phyloP scores from a whole-genome alignment of 805 yeast genomes.

The Allodekkera sacchari region DNA sequence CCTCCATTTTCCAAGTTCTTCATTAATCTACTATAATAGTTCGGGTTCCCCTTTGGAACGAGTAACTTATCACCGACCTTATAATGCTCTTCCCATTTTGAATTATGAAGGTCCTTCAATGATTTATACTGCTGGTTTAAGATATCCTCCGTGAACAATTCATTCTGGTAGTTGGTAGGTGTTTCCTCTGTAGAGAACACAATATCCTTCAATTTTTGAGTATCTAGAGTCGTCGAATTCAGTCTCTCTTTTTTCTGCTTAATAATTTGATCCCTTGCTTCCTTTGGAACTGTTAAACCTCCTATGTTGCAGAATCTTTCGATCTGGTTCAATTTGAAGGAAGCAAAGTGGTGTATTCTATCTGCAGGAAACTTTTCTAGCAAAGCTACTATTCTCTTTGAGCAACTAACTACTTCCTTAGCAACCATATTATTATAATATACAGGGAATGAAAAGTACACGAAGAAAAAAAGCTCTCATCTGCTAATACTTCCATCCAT shows the following conservation, averaged over 20 bases:
- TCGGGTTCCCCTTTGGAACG: slow-evolving; percentile 79
- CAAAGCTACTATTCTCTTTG: slow-evolving; percentile 47
- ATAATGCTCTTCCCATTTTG: slow-evolving; percentile 58
- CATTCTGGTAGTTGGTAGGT: slow-evolving; percentile 35
- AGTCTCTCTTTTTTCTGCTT: slow-evolving; percentile 26
- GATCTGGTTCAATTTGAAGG: slow-evolving; percentile 61
- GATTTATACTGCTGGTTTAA: slow-evolving; percentile 49
- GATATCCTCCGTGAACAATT: slow-evolving; percentile 39
- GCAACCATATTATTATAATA: not conserved
- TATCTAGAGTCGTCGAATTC: slow-evolving; percentile 11
- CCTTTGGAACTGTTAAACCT: slow-evolving; percentile 32
- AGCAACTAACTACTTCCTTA: slow-evolving; percentile 14
- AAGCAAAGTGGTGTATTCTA: slow-evolving; percentile 56
- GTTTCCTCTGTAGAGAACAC: slow-evolving; percentile 27
- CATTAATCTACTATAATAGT: slow-evolving; percentile 63
- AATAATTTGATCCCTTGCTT: slow-evolving; percentile 24
- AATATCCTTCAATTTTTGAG: slow-evolving; percentile 31
- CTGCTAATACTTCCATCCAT: too few relatives aligned
- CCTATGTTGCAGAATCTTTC: slow-evolving; percentile 46
- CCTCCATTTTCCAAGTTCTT: slow-evolving; percentile 57
- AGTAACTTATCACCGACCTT: slow-evolving; percentile 56
- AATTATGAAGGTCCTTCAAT: slow-evolving; percentile 45
- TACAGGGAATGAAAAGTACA: not conserved
- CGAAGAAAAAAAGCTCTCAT: too few relatives aligned
- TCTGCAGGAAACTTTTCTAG: slow-evolving; percentile 63